phyloP scores from a whole-genome alignment of 2,329 filamentous ascomycete genomes.

The Huntiella decipiens region DNA sequence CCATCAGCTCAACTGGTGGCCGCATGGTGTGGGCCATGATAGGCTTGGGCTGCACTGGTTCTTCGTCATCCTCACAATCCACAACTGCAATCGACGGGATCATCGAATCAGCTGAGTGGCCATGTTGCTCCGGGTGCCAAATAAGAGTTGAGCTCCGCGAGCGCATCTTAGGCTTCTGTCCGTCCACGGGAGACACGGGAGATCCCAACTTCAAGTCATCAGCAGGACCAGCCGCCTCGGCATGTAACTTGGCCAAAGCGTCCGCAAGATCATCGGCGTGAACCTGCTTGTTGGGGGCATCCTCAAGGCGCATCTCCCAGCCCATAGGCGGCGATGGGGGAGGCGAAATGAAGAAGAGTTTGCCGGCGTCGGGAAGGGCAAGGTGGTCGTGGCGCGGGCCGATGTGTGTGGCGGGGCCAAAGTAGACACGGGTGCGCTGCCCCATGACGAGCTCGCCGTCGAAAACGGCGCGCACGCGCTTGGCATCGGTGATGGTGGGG shows the following conservation, averaged over 20 bases:
- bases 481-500: constrained; percentile 48
- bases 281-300: constrained; percentile 50
- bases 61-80: constrained; percentile 39
- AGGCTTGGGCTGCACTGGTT: constrained; percentile 21
- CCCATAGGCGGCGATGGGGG: constrained; percentile 49
- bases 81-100: constrained; percentile 48
- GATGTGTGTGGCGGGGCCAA: constrained; percentile 42
- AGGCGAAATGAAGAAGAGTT: constrained; percentile 55
- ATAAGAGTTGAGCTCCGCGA: constrained; percentile 48
- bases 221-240: constrained; percentile 18
- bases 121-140: constrained; percentile 40
- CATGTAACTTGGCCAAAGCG: constrained; percentile 42
- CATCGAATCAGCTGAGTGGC: constrained; percentile 26
- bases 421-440: constrained; percentile 49
- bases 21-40: constrained; percentile 34
- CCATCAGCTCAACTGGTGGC: constrained; percentile 48
- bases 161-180: constrained; percentile 19
- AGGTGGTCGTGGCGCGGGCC: constrained; percentile 37
- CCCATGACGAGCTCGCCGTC: constrained; percentile 59
- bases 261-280: constrained; percentile 51
- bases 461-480: constrained; percentile 51
- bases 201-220: constrained; percentile 15
- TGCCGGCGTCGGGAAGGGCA: constrained; percentile 47
- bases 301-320: constrained; percentile 50
- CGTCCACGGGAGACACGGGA: constrained; percentile 22